Conservation (phyloP, 2,329 filamentous ascomycete genomes). For the Mollisia scopiformis region DNA sequence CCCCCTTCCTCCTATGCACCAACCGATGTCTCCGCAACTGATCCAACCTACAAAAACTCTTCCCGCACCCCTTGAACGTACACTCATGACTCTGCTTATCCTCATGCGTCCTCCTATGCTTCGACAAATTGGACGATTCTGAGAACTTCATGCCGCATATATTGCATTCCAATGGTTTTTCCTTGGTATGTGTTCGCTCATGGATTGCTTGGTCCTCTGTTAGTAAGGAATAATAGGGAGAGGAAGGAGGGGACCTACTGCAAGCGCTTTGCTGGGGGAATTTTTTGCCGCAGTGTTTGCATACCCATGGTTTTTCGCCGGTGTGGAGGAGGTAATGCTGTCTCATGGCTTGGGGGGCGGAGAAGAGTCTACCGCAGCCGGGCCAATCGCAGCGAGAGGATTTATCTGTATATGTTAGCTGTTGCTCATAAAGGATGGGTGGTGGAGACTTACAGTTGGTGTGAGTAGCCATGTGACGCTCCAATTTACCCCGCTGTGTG, state of each 20-base stretch:
- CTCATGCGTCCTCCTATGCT: constrained; percentile 65
- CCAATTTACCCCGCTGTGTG: constrained; percentile 63
- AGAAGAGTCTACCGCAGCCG: constrained; percentile 60
- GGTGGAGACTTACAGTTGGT: constrained; percentile 58
- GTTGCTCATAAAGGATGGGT: neutral
- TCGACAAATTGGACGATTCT: constrained; percentile 69
- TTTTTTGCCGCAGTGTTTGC: constrained; percentile 53
- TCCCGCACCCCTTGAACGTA: constrained; percentile 50
- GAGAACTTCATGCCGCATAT: constrained; percentile 62
- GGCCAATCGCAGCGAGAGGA: constrained; percentile 53
- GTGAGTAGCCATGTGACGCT: constrained; percentile 67
- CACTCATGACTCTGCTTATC: constrained; percentile 55
- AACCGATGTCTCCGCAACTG: constrained; percentile 60
- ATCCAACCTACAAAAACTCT: constrained; percentile 61
- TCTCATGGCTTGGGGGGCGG: constrained; percentile 67
- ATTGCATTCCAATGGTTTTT: constrained; percentile 63
- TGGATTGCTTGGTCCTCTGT: constrained; percentile 60
- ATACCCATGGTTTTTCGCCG: constrained; percentile 65
- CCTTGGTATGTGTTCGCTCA: constrained; percentile 65
- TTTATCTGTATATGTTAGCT: constrained; percentile 49
- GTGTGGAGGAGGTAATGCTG: constrained; percentile 71
- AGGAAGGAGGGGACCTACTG: constrained; percentile 45
- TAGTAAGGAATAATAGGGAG: neutral
- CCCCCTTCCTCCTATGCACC: constrained; percentile 29
- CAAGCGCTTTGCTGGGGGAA: constrained; percentile 71